Percentiles rank a stretch among this genome's conserved stretches.
phyloP scores from a whole-genome alignment of 2,329 filamentous ascomycete genomes.

The Epichloe aotearoae region DNA sequence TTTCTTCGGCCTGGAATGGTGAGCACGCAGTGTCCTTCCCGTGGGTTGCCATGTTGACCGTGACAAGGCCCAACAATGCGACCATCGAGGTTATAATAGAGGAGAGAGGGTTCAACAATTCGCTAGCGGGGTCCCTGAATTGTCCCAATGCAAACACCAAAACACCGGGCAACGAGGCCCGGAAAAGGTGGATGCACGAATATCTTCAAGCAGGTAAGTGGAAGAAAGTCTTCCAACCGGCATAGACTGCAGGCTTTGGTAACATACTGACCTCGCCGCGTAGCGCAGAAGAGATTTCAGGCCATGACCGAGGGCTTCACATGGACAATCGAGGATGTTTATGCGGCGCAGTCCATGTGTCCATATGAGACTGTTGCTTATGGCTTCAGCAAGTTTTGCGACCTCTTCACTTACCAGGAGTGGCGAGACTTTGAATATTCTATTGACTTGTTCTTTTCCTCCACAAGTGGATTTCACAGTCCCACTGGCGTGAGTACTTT shows the following conservation, averaged over 20 bases:
- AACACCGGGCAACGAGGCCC: constrained; percentile 38
- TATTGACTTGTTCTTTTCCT: constrained; percentile 52
- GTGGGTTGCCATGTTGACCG: neutral
- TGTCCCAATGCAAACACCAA: constrained; percentile 49
- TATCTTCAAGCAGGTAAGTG: constrained; percentile 48
- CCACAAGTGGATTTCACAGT: constrained; percentile 47
- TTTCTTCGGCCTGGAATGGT: constrained; percentile 64
- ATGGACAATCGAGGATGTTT: constrained; percentile 51
- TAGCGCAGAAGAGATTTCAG: constrained; percentile 46
- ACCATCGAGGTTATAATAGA: constrained; percentile 64
- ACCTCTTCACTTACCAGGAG: constrained; percentile 61
- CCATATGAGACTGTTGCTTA: constrained; percentile 68
- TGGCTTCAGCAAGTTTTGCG: constrained; percentile 61
- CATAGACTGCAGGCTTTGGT: no score
- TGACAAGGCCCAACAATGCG: constrained; percentile 46
- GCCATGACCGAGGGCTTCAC: constrained; percentile 41
- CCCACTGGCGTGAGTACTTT: constrained; percentile 41
- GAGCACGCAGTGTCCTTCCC: constrained; percentile 3
- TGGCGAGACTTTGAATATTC: constrained; percentile 62
- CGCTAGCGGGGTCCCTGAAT: constrained; percentile 51
- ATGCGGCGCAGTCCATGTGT: constrained; percentile 58
- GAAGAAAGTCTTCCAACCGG: no score
- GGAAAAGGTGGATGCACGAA: constrained; percentile 43
- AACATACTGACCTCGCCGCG: neutral
- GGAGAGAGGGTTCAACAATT: constrained; percentile 51